Base-by-base conservation (phyloP, 345 rosid genomes). In the Dipteronia dyeriana region DNA sequence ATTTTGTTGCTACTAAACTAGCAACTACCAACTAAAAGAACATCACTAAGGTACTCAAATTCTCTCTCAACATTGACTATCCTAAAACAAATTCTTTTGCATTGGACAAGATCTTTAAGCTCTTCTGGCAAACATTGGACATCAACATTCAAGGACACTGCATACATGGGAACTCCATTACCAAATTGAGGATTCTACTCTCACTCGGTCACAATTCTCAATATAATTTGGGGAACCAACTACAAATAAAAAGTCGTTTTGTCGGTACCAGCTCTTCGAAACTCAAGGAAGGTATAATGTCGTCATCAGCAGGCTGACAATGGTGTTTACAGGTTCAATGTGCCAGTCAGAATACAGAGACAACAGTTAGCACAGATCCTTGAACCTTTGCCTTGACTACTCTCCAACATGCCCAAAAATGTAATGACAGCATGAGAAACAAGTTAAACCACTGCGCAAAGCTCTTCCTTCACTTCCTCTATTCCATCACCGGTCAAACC, bases 391-490 rank as follows among this genome's bases (percentile, higher is more conserved):
- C n/a, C 14, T 1, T 10, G 13, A 34, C 13, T 16, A 7, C 25
- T 34, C 22, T 29, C 0, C 16, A 63, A 31, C 13, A 63, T 63
- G 19, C 9, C 29, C 17, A 31, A 63, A 63, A 63, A 29, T 29
- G 67, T 14, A 26, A 62, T 8, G 13, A 9, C 23, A 17, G 25
- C 47, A 66, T 1, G 47, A 66, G 70, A 64, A 64, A 41, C 38
- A 29, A 64, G 41, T 31, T 31, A 31, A 66, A 66, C 25, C 14
- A 8, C 47, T 17, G 16, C 0, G 22, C 8, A 34, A 13, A 29
- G 70, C 70, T 66, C 25, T 65, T 66, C n/a, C 65, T 19, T 66
- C 70, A 34, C 14, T 66, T 34, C 0, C 70, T 66, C 11, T 19
- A n/a, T 4, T 38, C 25, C 25, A 9, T 6, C 2, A 1, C n/a